phyloP scores from a whole-genome alignment of 768 basidiomycete species.

The Mrakia frigida region DNA sequence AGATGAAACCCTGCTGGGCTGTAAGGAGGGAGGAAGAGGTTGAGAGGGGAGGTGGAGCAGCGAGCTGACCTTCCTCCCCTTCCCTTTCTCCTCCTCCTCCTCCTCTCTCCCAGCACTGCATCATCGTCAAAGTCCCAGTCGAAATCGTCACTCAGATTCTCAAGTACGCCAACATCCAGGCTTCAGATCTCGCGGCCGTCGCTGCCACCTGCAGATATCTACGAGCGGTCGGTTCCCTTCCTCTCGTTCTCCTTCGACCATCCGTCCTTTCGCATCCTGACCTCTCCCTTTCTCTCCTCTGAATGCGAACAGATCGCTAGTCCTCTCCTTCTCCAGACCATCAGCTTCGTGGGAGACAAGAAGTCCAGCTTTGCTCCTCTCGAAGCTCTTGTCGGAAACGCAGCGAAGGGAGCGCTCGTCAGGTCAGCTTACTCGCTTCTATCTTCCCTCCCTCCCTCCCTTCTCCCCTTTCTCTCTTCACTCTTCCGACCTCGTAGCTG shows the following conservation, averaged over 20 bases:
- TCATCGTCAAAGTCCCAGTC: background rate
- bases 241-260: no score
- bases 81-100: background rate
- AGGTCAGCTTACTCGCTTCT: background rate
- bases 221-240: background rate
- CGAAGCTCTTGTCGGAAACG: background rate
- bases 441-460: background rate
- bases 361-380: constrained; percentile 1
- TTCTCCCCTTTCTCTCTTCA: background rate
- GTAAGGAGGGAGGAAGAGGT: background rate
- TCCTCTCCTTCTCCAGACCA: background rate
- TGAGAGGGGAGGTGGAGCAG: background rate
- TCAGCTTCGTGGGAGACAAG: background rate
- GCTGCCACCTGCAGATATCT: background rate
- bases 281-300: background rate
- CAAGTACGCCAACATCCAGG: background rate
- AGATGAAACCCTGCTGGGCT: no score
- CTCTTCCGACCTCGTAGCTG: background rate
- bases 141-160: constrained; percentile 3
- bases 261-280: no score
- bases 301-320: background rate
- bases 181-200: background rate
- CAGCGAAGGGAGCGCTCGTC: background rate
- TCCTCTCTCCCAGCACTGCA: background rate
- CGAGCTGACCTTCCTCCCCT: background rate